Percentiles rank a stretch among this genome's conserved stretches.
Conservation (phyloP, 2,329 filamentous ascomycete genomes). For the Cadophora sp. region DNA sequence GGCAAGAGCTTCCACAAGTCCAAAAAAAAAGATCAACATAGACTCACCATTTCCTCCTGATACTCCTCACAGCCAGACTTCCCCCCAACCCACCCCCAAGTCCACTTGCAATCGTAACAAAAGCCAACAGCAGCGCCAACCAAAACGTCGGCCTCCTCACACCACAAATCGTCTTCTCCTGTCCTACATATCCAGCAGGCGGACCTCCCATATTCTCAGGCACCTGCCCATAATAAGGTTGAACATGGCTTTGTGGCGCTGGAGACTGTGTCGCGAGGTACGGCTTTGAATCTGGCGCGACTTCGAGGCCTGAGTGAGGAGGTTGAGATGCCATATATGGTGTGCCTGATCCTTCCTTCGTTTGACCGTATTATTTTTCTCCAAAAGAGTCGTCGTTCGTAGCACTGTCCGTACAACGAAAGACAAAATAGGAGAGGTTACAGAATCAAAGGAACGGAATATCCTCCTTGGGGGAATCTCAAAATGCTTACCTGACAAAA, state of each 20-base stretch:
- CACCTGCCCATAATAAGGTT: not conserved
- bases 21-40: not conserved
- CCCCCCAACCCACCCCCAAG: constrained; percentile 16
- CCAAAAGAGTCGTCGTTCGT: too few relatives aligned
- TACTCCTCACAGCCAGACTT: constrained; percentile 2
- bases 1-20: not conserved
- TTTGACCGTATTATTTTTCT: not conserved
- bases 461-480: not conserved
- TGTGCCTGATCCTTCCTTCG: not conserved
- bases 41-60: constrained; percentile 5
- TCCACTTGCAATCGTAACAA: constrained; percentile 2
- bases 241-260: not conserved
- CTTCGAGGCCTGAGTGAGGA: constrained; percentile 1
- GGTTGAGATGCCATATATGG: not conserved
- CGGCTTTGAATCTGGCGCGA: constrained; percentile 2
- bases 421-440: not conserved
- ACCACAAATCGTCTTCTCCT: constrained; percentile 16
- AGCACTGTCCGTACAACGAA: not conserved
- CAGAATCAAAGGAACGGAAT: not conserved
- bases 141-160: constrained; percentile 15
- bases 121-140: constrained; percentile 6
- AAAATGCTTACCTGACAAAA: not conserved
- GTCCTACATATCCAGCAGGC: not conserved
- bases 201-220: not conserved
- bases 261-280: not conserved